Evolutionary conservation across 345 rosid genomes (phyloP), one percentile per base, ranked within the genome.

Genomic region (Hibiscus syriacus): DNA sequence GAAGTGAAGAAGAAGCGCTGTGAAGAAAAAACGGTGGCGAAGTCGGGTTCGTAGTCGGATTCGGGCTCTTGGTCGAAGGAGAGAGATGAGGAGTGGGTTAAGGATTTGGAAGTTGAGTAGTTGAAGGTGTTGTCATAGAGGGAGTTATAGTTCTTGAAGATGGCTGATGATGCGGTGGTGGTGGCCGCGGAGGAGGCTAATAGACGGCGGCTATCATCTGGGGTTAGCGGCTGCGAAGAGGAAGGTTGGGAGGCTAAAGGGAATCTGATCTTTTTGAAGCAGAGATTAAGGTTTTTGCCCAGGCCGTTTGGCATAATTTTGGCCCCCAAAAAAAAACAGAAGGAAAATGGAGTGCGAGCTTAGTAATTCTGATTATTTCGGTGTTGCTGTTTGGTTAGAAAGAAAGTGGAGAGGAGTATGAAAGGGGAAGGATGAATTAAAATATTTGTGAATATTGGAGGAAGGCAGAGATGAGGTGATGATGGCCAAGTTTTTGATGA

Each of bases 1-100:
- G 90, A 82, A 61, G 97, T 80, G 88, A 88, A 86, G 80, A 93
- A 93, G 89, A 93, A 90, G 58, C 96, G 94, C 12, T 81, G 86
- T 10, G 97, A 87, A 68, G 98, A 90, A 60, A 80, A 81, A 20
- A 79, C 80, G 52, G 89, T 70, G 72, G 92, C 82, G 71, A 92
- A 80, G 69, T 88, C 93, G 36, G 89, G 93, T 49, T 77, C 82
- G 22, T 68, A 52, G 13, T 72, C 67, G 71, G 78, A 27, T 17
- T 73, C 64, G 67, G 72, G 58, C 5, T 34, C 32, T 4, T 32
- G 32, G 3, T 55, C 61, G 9, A 55, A 43, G 34, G 53, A n/a
- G 65, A 68, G 14, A 55, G 65, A 4, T 46, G 73, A 17, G n/a
- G 66, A 14, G 4, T 25, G 17, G 41, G 50, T 13, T 6, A 45